phyloP scores from a whole-genome alignment of 2,329 filamentous ascomycete genomes.

The Neofusicoccum sp. region DNA sequence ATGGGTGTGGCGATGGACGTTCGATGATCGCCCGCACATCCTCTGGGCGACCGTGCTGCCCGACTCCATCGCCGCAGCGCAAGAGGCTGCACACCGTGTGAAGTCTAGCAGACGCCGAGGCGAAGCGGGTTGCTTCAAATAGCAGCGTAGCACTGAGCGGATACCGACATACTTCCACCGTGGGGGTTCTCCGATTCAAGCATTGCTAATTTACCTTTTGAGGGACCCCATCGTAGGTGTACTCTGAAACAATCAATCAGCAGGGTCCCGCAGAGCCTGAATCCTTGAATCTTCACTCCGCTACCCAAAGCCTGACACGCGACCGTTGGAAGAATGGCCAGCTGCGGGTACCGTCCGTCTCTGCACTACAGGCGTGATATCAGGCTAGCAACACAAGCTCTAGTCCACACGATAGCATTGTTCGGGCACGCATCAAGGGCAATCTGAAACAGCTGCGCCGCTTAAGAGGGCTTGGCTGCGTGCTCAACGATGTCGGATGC shows the following conservation, averaged over 20 bases:
- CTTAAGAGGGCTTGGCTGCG: slow-evolving; percentile 1
- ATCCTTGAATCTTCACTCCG: not conserved
- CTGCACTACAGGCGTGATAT: not conserved
- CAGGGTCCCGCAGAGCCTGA: not conserved
- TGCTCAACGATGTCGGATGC: not conserved
- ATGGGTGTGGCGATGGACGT: not conserved
- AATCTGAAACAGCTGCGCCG: slow-evolving; percentile 11
- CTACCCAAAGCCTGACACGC: not conserved
- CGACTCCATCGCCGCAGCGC: not conserved
- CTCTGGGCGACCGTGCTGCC: slow-evolving; percentile 13
- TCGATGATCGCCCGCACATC: slow-evolving; percentile 12
- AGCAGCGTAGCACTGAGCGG: not conserved
- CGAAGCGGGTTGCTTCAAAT: not conserved
- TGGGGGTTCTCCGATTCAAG: not conserved
- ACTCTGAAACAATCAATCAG: not conserved
- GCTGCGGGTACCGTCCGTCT: not conserved
- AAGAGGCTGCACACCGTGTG: not conserved
- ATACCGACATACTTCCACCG: not conserved
- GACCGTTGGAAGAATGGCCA: not conserved
- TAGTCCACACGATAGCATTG: slow-evolving; percentile 1
- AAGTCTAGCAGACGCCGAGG: not conserved
- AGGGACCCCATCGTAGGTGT: not conserved
- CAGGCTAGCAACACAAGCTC: not conserved
- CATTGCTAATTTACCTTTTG: not conserved
- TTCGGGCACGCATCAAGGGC: not conserved